Conservation (phyloP, 2,329 filamentous ascomycete genomes). For the Aureobasidium zeae region DNA sequence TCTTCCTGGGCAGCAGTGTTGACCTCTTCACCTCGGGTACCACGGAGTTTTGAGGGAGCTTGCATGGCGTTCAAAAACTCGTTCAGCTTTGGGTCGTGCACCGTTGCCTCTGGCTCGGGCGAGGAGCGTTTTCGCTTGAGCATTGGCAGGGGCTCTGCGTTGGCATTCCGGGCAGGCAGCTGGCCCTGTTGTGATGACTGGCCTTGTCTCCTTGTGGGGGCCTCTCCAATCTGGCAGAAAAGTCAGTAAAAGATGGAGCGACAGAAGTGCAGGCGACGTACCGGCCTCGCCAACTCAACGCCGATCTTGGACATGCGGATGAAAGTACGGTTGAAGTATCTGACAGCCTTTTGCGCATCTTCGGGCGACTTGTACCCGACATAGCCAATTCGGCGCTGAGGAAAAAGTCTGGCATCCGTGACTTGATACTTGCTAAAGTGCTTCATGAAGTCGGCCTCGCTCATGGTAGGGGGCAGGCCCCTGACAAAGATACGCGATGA, state of each 20-base stretch:
- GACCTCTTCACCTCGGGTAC: slow-evolving; percentile 40
- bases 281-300: slow-evolving; percentile 79
- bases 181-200: slow-evolving; percentile 15
- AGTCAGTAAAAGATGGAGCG: neutral
- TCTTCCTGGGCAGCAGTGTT: slow-evolving; percentile 17
- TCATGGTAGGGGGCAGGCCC: slow-evolving; percentile 74
- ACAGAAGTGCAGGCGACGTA: slow-evolving; percentile 34
- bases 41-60: slow-evolving; percentile 50
- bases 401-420: slow-evolving; percentile 87
- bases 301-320: slow-evolving; percentile 91
- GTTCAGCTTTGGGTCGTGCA: slow-evolving; percentile 65
- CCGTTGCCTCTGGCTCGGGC: slow-evolving; percentile 37
- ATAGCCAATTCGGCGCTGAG: slow-evolving; percentile 86
- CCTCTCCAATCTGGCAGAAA: slow-evolving; percentile 11
- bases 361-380: slow-evolving; percentile 81
- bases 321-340: slow-evolving; percentile 91
- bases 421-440: slow-evolving; percentile 77
- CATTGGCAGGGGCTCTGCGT: neutral
- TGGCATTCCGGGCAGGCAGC: neutral
- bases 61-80: slow-evolving; percentile 84
- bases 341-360: slow-evolving; percentile 72
- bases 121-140: slow-evolving; percentile 62
- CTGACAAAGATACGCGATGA: slow-evolving; percentile 66
- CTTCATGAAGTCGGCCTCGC: slow-evolving; percentile 74
- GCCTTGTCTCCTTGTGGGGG: slow-evolving; percentile 19